phyloP scores from a whole-genome alignment of 2,329 filamentous ascomycete genomes.

The Tolypocladium album region DNA sequence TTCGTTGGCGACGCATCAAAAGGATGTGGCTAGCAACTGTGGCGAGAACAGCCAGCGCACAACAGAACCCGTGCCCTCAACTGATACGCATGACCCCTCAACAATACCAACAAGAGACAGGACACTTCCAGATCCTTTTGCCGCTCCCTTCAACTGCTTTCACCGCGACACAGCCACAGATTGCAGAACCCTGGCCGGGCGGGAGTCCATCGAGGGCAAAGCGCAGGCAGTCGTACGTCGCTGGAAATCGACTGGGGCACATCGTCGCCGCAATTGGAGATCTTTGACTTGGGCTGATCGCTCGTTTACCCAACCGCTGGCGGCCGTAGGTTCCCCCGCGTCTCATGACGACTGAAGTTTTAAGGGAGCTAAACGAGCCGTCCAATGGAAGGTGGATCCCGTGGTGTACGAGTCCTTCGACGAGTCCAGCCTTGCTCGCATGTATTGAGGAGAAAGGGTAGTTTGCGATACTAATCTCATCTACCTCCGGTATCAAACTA shows the following conservation, averaged over 20 bases:
- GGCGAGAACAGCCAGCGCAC: background rate
- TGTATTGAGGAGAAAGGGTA: background rate
- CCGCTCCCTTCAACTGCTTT: slow-evolving; percentile 11
- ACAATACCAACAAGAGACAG: background rate
- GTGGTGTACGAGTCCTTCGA: background rate
- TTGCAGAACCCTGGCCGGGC: background rate
- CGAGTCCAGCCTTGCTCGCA: background rate
- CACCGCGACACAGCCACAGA: background rate
- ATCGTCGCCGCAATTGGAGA: background rate
- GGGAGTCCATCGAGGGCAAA: background rate
- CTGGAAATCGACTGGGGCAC: slow-evolving; percentile 4
- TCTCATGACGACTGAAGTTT: background rate
- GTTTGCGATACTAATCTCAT: background rate
- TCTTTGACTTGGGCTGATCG: background rate
- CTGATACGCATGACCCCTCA: background rate
- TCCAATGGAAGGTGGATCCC: background rate
- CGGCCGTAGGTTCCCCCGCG: background rate
- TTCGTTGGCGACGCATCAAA: background rate
- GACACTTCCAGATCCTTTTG: slow-evolving; percentile 6
- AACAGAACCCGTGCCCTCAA: background rate
- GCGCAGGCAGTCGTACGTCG: background rate
- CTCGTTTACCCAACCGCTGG: background rate
- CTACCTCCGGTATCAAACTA: background rate
- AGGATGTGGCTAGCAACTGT: background rate
- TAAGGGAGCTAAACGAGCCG: background rate